These are phyloP conservation scores for Aspergillus jensenii DNA, from an alignment of 2,329 filamentous ascomycete species.

Conservation along the genomic window DNA sequence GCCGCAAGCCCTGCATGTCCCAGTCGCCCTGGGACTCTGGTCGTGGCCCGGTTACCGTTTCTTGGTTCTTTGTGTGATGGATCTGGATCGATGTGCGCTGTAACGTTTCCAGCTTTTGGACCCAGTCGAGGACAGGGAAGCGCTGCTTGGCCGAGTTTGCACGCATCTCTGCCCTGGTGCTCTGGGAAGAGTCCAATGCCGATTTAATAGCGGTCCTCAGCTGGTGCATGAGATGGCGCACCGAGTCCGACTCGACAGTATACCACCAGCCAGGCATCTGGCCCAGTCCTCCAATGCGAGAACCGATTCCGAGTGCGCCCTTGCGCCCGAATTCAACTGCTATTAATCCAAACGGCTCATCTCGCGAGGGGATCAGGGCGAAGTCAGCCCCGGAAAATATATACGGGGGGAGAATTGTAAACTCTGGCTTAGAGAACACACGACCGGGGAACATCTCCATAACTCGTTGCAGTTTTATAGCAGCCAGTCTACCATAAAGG, in stretches of 20 bases:
- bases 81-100: constrained; percentile 61
- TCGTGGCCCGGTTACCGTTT: constrained; percentile 43
- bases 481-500: constrained; percentile 67
- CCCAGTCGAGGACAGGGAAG: constrained; percentile 67
- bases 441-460: constrained; percentile 66
- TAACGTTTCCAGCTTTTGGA: constrained; percentile 63
- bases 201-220: constrained; percentile 63
- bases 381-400: constrained; percentile 71
- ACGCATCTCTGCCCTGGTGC: constrained; percentile 61
- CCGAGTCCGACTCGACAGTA: constrained; percentile 65
- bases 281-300: constrained; percentile 64
- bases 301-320: constrained; percentile 65
- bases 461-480: constrained; percentile 62
- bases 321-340: constrained; percentile 69
- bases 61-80: constrained; percentile 25
- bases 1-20: not conserved
- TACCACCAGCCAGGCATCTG: constrained; percentile 73
- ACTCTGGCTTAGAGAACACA: constrained; percentile 67
- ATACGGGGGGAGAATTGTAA: constrained; percentile 64
- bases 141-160: constrained; percentile 64
- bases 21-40: constrained; percentile 20
- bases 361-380: constrained; percentile 65
- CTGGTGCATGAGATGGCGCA: constrained; percentile 62
- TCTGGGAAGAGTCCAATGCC: constrained; percentile 55
- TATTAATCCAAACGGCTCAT: constrained; percentile 68